A percentile compares a stretch with the other conserved stretches of the same genome.
Evolutionary conservation across 495 filamentous ascomycete genomes (phyloP).

Genomic region (Pyrenopolyporus hunteri): DNA sequence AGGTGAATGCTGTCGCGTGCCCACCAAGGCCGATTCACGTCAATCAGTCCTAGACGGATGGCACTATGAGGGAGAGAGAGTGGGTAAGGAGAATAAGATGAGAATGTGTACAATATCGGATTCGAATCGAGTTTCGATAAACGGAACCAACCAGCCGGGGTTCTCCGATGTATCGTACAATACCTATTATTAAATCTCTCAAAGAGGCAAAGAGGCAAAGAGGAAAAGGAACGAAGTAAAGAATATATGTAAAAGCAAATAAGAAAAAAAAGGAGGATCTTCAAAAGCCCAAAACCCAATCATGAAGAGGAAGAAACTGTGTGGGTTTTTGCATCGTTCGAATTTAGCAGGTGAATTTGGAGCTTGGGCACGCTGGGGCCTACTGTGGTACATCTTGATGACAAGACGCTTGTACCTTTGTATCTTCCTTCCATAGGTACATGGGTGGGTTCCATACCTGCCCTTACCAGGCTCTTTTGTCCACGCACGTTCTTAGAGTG

Average conservation of each 20-base stretch:
- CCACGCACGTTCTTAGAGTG: no score
- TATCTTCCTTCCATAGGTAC: neutral
- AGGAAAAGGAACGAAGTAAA: slow-evolving; percentile 1
- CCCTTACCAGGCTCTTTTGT: no score
- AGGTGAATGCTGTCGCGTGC: slow-evolving; percentile 28
- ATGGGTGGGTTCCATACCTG: no score
- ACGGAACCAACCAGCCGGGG: no score
- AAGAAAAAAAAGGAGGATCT: slow-evolving; percentile 25
- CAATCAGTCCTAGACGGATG: slow-evolving; percentile 14
- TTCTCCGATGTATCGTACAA: no score
- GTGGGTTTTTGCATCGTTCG: slow-evolving; percentile 22
- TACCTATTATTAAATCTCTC: no score
- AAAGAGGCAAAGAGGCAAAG: neutral
- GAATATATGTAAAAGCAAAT: slow-evolving; percentile 5
- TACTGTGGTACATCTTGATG: no score
- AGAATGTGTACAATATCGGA: no score
- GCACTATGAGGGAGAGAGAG: neutral
- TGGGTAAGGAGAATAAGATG: slow-evolving; percentile 12
- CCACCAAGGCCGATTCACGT: slow-evolving; percentile 13
- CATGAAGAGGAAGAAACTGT: slow-evolving; percentile 19
- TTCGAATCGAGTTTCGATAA: no score
- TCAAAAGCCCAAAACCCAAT: slow-evolving; percentile 19
- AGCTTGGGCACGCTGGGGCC: slow-evolving; percentile 17
- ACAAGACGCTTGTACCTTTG: neutral
- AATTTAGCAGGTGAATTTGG: slow-evolving; percentile 30